Evolutionary conservation across 2,329 filamentous ascomycete species (phyloP), one percentile per base, ranked within the genome.

Genomic region (Trematosphaeria pertusa): DNA sequence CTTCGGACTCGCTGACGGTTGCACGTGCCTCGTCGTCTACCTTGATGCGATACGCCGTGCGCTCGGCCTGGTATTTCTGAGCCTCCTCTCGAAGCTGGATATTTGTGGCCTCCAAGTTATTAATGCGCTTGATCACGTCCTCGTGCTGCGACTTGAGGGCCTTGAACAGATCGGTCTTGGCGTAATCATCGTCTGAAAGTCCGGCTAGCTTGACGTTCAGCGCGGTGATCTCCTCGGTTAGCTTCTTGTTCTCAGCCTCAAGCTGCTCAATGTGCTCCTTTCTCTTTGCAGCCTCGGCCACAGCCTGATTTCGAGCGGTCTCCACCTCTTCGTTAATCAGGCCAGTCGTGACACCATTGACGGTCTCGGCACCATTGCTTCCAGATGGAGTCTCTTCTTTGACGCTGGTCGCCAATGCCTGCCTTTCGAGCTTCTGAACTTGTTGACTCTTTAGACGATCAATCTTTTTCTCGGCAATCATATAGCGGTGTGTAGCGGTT

Each of bases 401-500:
- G 3, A 54, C 50, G 14, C 53, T 52, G 22, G 51, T 58, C 9
- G 59, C 62, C 7, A 70, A 61, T 6, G 92, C 91, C 73, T 96
- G 90, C 62, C 91, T 88, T 70, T 97, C 94, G 49, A 99, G 75
- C 69, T 96, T 96, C 52, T 92, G 89, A 1, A 97, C 91, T 46
- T 96, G 91, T 12, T 86, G 77, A 67, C 94, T 99, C 72, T 90
- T 93, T 18, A 88, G 84, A 33, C 94, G 85, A 69, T 99, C 94
- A 41, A 97, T 79, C 69, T 91, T 94, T 77, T 96, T 95, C 71
- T 99, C 94, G 0, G 94, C 94, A 59, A 95, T 89, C 77, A 97
- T 90, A 65, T 96, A 97, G 56, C 94, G 85, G 48, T 96, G 79
- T 4, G 91, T 96, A 12, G 93, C 94, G 24, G 85, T 87, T 67